Evolutionary conservation across 129 eudicot species (phyloP).

Genomic region (Daucus carota): DNA sequence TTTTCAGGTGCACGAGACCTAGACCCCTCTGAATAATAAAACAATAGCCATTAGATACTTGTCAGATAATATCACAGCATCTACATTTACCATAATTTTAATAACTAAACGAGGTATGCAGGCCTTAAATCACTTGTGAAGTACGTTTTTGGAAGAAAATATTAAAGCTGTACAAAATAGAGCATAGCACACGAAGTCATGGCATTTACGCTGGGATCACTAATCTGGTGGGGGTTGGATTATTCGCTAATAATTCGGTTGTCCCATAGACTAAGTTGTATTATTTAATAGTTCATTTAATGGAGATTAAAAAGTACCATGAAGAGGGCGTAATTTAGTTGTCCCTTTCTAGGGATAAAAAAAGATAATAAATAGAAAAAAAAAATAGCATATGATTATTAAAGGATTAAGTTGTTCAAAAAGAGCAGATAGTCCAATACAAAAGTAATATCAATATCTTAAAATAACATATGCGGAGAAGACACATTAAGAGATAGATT

Average conservation of each 20-base stretch:
- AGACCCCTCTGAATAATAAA: constrained; percentile 39
- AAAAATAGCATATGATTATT: background rate
- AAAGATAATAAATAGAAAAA: background rate
- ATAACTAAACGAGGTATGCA: background rate
- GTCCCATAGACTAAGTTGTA: background rate
- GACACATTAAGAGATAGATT: background rate
- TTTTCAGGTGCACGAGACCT: constrained; percentile 35
- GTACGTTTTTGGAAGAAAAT: background rate
- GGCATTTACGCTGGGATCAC: background rate
- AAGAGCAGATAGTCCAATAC: background rate
- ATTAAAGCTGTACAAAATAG: background rate
- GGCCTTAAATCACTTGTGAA: background rate
- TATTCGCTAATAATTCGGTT: background rate
- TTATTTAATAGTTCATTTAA: background rate
- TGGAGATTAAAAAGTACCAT: background rate
- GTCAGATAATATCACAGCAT: background rate
- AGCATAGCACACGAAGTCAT: background rate
- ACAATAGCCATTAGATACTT: constrained; percentile 12
- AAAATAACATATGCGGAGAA: background rate
- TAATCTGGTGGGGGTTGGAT: background rate
- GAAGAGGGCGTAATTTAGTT: background rate
- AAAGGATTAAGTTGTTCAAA: background rate
- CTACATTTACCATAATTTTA: background rate
- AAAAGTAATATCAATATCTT: background rate
- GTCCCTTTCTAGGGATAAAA: background rate